phyloP scores from a whole-genome alignment of 495 filamentous ascomycete species.

The Neurospora sp. region DNA sequence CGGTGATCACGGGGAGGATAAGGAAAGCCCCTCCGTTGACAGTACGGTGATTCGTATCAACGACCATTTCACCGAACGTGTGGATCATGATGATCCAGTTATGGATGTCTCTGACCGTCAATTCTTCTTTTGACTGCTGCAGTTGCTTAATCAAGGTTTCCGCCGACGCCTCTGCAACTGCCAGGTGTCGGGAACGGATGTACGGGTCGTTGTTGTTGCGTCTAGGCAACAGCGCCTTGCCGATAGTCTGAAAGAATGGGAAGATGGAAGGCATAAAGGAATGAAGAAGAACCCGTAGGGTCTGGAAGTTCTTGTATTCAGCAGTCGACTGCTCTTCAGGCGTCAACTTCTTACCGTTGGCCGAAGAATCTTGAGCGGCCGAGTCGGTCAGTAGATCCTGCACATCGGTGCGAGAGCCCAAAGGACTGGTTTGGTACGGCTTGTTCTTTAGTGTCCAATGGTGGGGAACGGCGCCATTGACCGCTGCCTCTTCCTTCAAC shows the following conservation, averaged over 20 bases:
- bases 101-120: slow-evolving; percentile 43
- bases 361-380: slow-evolving; percentile 22
- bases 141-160: slow-evolving; percentile 60
- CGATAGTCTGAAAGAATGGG: slow-evolving; percentile 68
- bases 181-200: slow-evolving; percentile 54
- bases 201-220: slow-evolving; percentile 52
- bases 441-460: slow-evolving; percentile 26
- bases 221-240: slow-evolving; percentile 66
- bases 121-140: slow-evolving; percentile 10
- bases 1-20: slow-evolving; percentile 69
- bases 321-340: slow-evolving; percentile 27
- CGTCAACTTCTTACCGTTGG: slow-evolving; percentile 15
- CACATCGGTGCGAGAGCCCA: background rate
- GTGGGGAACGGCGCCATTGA: slow-evolving; percentile 38
- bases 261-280: slow-evolving; percentile 61
- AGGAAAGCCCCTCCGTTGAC: slow-evolving; percentile 55
- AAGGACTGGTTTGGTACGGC: background rate
- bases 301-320: slow-evolving; percentile 67
- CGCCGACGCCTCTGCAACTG: slow-evolving; percentile 71
- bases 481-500: slow-evolving; percentile 69
- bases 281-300: slow-evolving; percentile 64
- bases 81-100: slow-evolving; percentile 76
- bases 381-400: slow-evolving; percentile 21
- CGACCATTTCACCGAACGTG: slow-evolving; percentile 64
- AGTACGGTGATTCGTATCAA: slow-evolving; percentile 45